Percentiles rank a stretch among this genome's conserved stretches.
Evolutionary conservation across 1,284 basidiomycete species (phyloP).

Genomic region (Coriolopsis trogii): DNA sequence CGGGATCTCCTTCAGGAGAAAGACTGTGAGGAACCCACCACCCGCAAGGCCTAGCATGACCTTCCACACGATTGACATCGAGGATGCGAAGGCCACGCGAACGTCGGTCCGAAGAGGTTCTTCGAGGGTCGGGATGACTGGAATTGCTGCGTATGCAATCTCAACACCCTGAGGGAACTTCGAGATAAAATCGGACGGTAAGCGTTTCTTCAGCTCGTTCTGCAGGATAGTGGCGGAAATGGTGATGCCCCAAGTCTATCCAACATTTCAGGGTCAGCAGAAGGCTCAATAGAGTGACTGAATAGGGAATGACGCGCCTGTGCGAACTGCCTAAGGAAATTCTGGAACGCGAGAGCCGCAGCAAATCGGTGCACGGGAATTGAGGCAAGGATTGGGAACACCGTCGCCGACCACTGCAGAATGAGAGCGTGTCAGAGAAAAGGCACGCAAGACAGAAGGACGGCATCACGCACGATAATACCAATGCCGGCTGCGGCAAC

Average conservation of each 20-base stretch:
- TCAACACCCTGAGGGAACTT: slow-evolving; percentile 24
- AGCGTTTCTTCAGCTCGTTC: slow-evolving; percentile 29
- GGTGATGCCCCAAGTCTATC: slow-evolving; percentile 35
- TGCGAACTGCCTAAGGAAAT: slow-evolving; percentile 15
- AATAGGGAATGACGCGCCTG: slow-evolving; percentile 3
- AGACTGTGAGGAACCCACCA: slow-evolving; percentile 14
- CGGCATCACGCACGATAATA: slow-evolving; percentile 6
- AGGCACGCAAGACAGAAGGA: not conserved
- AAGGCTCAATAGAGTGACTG: not conserved
- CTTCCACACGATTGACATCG: slow-evolving; percentile 31
- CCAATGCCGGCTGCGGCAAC: slow-evolving; percentile 14
- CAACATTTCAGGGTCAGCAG: not conserved
- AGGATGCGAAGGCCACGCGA: slow-evolving; percentile 30
- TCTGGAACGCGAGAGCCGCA: slow-evolving; percentile 14
- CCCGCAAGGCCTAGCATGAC: slow-evolving; percentile 29
- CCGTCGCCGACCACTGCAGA: slow-evolving; percentile 10
- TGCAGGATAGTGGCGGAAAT: slow-evolving; percentile 35
- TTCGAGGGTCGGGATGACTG: slow-evolving; percentile 24
- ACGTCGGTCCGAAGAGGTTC: slow-evolving; percentile 28
- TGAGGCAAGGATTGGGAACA: slow-evolving; percentile 20
- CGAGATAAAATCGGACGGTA: slow-evolving; percentile 28
- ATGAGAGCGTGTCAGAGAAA: not conserved
- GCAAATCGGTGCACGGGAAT: slow-evolving; percentile 12
- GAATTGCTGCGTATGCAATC: slow-evolving; percentile 34
- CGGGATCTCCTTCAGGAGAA: slow-evolving; percentile 7